Evolutionary conservation across 139 green algal species (phyloP).

Genomic region (Dunaliella primolecta): DNA sequence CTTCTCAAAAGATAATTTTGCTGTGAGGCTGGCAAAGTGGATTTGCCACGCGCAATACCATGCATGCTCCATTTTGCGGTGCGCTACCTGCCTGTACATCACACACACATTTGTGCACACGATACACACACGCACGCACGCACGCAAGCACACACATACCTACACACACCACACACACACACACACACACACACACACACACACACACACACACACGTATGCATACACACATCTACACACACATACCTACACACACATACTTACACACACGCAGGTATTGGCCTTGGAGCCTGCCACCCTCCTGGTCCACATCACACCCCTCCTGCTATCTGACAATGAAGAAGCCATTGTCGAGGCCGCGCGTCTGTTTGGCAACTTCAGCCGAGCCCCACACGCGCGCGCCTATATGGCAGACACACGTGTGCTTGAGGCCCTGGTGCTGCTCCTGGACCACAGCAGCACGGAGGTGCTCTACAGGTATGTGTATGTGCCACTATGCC

Average conservation of each 20-base stretch:
- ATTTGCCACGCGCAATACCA: no score
- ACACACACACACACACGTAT: neutral
- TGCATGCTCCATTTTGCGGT: no score
- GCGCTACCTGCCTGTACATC: no score
- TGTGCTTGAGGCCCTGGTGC: slow-evolving; percentile 47
- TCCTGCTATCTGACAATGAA: slow-evolving; percentile 52
- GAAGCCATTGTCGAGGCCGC: slow-evolving; percentile 52
- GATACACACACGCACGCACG: neutral
- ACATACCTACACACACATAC: no score
- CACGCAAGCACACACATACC: neutral
- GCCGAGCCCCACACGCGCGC: slow-evolving; percentile 24
- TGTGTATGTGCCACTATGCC: neutral
- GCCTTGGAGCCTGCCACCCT: slow-evolving; percentile 18
- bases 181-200: neutral
- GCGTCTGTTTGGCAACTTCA: slow-evolving; percentile 52
- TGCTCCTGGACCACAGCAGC: slow-evolving; percentile 52
- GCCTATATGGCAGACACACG: slow-evolving; percentile 36
- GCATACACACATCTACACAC: neutral
- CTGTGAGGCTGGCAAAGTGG: no score
- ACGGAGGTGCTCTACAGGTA: slow-evolving; percentile 44
- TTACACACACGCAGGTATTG: slow-evolving; percentile 27
- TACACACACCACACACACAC: neutral
- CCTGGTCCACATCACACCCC: slow-evolving; percentile 41
- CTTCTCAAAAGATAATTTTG: no score
- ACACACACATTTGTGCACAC: neutral